Base-by-base conservation (phyloP, 2,329 filamentous ascomycete species). In the Claviceps quebecensis region DNA sequence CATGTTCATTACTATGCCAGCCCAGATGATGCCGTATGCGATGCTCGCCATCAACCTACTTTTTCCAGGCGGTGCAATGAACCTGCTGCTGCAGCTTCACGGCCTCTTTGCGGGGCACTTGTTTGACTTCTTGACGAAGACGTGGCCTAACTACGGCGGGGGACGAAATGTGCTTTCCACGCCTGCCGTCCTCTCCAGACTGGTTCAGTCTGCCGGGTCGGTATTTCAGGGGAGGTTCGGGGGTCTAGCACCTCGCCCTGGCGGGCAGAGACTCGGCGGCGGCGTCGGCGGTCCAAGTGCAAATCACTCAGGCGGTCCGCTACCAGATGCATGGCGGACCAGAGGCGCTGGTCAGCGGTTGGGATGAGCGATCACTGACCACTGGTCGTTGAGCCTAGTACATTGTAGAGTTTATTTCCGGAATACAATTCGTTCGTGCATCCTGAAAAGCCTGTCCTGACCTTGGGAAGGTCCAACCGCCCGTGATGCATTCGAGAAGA, bases 51-150 rank as follows among this genome's bases (percentile, higher is more conserved):
- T 88, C 60, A 84, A 84, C 11, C 74, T 95, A 22, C 70, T 97
- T 50, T 78, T 86, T 63, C 63, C 60, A 0, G 73, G 69, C 5
- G 83, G 83, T 11, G 73, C 74, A 38, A 58, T 66, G 3, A 69
- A 68, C 17, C 76, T 86, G 11, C 63, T 86, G 52, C 61, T 82
- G 4, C 82, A 94, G 61, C 66, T 80, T 4, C 86, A 80, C 37
- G 93, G 93, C n/a, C 74, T 98, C 11, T 57, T 95, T 44, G 87
- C 90, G 13, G 90, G 90, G 4, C 93, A 98, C 65, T 62, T 93
- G 19, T 95, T 88, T 67, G 87, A 97, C 64, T 98, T 97, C 63
- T 67, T 96, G 48, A 88, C 86, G 2, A 79, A 87, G 47, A 76
- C 96, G 43, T 97, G 89, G 74, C 93, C 93, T 5, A 81, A 86